Base-by-base conservation (phyloP, 225 moss, liverwort and hornwort genomes). In the Marchantia polymorpha region DNA sequence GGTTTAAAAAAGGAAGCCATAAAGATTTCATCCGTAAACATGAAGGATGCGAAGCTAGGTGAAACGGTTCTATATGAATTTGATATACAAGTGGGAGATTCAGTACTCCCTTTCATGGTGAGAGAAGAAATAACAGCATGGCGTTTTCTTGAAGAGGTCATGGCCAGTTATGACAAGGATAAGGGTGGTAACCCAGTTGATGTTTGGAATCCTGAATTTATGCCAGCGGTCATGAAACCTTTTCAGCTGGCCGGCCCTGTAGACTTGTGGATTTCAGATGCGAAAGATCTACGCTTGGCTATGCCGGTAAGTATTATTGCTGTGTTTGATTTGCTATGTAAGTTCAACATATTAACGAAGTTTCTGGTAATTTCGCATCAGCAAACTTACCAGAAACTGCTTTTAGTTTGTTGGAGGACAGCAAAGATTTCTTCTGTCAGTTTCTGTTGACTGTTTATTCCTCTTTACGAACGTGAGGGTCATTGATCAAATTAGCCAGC, bases 181-280 rank as follows among this genome's bases (percentile, higher is more conserved):
- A 78, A 83, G 55, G 79, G 52, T 74, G 78, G 73, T 46, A 86
- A 84, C 31, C 75, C 87, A 80, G 77, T 92, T 25, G 74, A 90
- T 76, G 69, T 81, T 48, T 92, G 94, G 92, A 86, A 77, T 64
- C 91, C 91, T 63, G 93, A 95, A 80, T 81, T 79, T 54, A 88
- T 89, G 53, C 69, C 87, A 80, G 88, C 91, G 51, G 88, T 86
- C 6, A 82, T 92, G 80, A 88, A 90, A 64, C 95, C 95, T 13
- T 95, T 95, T 73, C 89, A 93, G 81, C 73, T 95, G 77, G 91
- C 93, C 67, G 95, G 95, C 58, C 95, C 93, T 66, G 93, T 93
- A 60, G 93, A 95, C 79, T 84, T 93, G 64, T 95, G 91, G 95
- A 92, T 95, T 81, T 90, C 91, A 84, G 93, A 93, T 84, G 90